Evolutionary conservation across 306 rosid species (phyloP), one percentile per base, ranked within the genome.

Genomic region (Quercus bicolor): DNA sequence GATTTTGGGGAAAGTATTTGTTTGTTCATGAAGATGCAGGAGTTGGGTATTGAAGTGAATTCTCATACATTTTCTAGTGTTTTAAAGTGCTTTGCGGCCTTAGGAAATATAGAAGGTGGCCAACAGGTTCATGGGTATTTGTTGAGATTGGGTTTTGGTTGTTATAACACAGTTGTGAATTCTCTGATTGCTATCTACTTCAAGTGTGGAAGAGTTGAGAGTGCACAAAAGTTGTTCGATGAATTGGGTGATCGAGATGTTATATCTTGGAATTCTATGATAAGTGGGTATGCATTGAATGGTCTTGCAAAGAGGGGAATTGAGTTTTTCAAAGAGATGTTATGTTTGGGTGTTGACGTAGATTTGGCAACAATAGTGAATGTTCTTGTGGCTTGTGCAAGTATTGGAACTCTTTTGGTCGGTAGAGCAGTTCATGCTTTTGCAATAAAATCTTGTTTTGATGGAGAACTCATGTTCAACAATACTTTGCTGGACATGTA

Each of bases 191-290:
- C 92, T 1, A 78, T 90, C 75, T 90, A 90, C 76, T 90, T 86
- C 33, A 84, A 86, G 75, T 48, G 82, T 75, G 82, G 91, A 73
- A 77, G 64, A 68, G 88, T 90, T 82, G 88, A 88, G 56, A 82
- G 82, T 79, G 97, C 97, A 57, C 78, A 55, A 45, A 87, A 86
- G 82, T 69, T 88, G 92, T 92, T 92, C 71, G 97, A 90, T 86
- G 91, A 78, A 86, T 77, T 90, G 93, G 15, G 28, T 82, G 89
- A 84, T 3, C 75, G 89, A 73, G 94, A 94, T 81, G 92, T 90
- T 26, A 81, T 94, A 75, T 85, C 97, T 0, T 91, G 97, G 97
- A 93, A 89, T 83, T 91, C 96, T 4, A 86, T 90, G 97, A 94
- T 94, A 51, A 90, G 91, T 78, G 97, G 92, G 3, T 90, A 56